Percentiles rank a stretch among this genome's conserved stretches.
phyloP scores from a whole-genome alignment of 1,284 basidiomycete species.

The Leccinum colubrinum region DNA sequence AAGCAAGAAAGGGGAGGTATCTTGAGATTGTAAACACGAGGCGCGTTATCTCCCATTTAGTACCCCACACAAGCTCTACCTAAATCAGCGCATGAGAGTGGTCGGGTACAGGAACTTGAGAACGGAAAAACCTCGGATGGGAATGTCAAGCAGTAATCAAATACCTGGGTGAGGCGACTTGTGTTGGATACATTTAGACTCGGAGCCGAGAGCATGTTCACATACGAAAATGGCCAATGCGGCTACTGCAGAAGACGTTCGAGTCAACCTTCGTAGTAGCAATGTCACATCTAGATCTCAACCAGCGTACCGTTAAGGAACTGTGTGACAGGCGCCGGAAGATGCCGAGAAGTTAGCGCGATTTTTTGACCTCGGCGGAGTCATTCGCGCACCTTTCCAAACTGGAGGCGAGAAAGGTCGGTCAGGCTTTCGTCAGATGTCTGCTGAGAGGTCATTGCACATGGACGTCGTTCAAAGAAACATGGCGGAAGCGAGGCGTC shows the following conservation, averaged over 20 bases:
- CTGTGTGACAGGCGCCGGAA: too few species aligned
- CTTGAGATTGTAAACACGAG: not conserved
- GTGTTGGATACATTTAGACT: not conserved
- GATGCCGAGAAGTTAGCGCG: too few species aligned
- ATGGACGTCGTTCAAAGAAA: too few species aligned
- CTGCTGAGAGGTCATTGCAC: too few species aligned
- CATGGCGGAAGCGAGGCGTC: too few species aligned
- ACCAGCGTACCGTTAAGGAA: too few species aligned
- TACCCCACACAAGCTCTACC: not conserved
- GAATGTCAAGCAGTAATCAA: not conserved
- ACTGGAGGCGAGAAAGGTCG: too few species aligned
- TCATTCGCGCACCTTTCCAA: conserved; percentile 17
- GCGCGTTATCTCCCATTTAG: not conserved
- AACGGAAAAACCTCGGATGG: not conserved
- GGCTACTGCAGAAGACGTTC: conserved; percentile 14
- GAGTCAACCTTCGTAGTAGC: not conserved
- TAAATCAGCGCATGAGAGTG: not conserved
- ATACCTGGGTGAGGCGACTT: not conserved
- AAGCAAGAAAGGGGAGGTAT: not conserved
- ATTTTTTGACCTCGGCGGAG: too few species aligned
- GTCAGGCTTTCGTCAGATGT: too few species aligned
- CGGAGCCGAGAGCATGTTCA: not conserved
- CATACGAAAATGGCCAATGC: conserved; percentile 21
- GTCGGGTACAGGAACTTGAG: conserved; percentile 14
- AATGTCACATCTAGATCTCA: not conserved